Conservation (phyloP, 202 grass and related monocot species). For the Elaeis oleifera region DNA sequence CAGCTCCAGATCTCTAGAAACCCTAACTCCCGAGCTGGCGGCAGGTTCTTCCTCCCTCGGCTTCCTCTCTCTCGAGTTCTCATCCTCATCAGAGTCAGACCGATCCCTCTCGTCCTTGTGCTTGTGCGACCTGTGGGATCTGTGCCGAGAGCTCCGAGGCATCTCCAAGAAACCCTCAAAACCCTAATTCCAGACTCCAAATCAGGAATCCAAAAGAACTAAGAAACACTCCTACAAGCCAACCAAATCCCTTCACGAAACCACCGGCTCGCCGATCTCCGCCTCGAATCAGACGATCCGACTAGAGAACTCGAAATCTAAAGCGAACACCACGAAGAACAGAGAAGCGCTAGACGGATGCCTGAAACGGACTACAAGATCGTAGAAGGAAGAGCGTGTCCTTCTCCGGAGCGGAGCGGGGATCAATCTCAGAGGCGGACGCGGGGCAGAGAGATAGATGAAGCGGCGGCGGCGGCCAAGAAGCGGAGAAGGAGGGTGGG, state of each 20-base stretch:
- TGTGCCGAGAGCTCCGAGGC: constrained; percentile 79
- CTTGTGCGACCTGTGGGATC: constrained; percentile 83
- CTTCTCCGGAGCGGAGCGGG: constrained; percentile 15
- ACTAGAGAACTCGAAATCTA: too few species aligned
- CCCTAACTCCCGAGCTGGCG: constrained; percentile 31
- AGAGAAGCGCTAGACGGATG: too few species aligned
- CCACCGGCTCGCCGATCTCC: neutral
- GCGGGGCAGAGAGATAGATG: neutral
- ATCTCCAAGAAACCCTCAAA: constrained; percentile 33
- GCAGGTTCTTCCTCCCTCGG: constrained; percentile 16
- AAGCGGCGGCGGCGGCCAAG: too few species aligned
- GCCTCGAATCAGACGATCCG: neutral
- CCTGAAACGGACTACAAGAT: neutral
- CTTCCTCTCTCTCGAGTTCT: constrained; percentile 39
- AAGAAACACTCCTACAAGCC: neutral
- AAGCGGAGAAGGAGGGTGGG: too few species aligned
- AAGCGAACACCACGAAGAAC: too few species aligned
- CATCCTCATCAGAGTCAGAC: constrained; percentile 78
- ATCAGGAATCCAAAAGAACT: neutral
- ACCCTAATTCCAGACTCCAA: constrained; percentile 33
- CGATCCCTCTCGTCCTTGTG: constrained; percentile 44
- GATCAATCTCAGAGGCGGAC: neutral
- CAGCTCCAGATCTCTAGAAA: constrained; percentile 66
- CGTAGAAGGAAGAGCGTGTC: constrained; percentile 28
- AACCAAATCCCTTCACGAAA: neutral